Base-by-base conservation (phyloP, 2,329 filamentous ascomycete species). In the Hysterium pulicare region DNA sequence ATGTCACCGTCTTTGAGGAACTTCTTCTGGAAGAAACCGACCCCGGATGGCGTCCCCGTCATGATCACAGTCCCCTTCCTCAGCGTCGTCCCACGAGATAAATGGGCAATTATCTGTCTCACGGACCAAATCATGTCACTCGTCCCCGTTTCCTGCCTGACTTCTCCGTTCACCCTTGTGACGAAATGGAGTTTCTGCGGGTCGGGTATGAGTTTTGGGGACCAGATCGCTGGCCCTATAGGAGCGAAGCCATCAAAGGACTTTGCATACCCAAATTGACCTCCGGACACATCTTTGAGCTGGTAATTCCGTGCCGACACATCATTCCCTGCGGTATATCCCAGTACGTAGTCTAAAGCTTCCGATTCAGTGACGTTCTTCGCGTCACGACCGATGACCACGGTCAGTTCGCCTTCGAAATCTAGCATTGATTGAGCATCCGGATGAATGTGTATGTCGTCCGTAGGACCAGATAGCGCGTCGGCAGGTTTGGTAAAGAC, bases 261-360 rank as follows among this genome's bases (percentile, higher is more conserved):
- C n/a, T 45, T 45, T 17, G 33, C 33, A 10, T 37, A 37, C 9
- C 38, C 22, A 26, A 45, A 45, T 26, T 45, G 43, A 6, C 39
- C 33, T 3, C 66, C 49, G 67, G 66, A 35, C 64, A 56, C 31
- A 45, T 57, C 26, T 76, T 4, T 82, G 15, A 43, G 17, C 36
- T 54, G 51, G n/a, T 31, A 47, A 13, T 44, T 31, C 5, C 49
- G 33, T 4, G 45, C 41, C 13, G 47, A 49, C 3, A 54, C 38
- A 33, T 52, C 51, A 31, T 54, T 54, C 3, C 45, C 47, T 8
- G 40, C 16, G 3, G 36, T 49, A 23, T 50, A 54, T 3, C 47
- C 49, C 5, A 44, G 70, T 1, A 83, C 73, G 51, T 83, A 80
- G 46, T 75, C 71, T 38, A 81, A 56, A 1, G 46, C 49, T 5